Conservation (phyloP, 2,329 filamentous ascomycete genomes). For the Proliferodiscus dingleyae region DNA sequence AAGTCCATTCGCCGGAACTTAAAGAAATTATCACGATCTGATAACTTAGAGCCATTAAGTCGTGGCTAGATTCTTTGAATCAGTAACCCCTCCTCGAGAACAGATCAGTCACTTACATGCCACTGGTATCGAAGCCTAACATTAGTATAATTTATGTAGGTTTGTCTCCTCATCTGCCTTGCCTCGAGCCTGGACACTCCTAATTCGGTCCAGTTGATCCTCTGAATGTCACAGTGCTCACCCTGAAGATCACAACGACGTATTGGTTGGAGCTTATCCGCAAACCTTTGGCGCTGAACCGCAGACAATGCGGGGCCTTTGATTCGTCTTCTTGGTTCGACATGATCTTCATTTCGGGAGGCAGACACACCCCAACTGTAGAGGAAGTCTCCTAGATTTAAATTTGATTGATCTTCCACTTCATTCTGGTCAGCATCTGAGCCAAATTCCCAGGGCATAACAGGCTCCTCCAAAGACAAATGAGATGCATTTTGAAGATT, state of each 20-base stretch:
- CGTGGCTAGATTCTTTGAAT: slow-evolving; percentile 11
- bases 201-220: slow-evolving; percentile 52
- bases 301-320: slow-evolving; percentile 17
- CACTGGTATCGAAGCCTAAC: slow-evolving; percentile 41
- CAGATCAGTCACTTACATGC: slow-evolving; percentile 39
- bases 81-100: neutral
- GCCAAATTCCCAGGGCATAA: slow-evolving; percentile 11
- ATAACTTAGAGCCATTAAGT: slow-evolving; percentile 14
- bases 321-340: slow-evolving; percentile 8
- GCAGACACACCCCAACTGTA: slow-evolving; percentile 38
- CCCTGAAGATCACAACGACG: slow-evolving; percentile 47
- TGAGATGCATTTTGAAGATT: slow-evolving; percentile 3
- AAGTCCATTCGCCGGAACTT: slow-evolving; percentile 55
- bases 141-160: slow-evolving; percentile 57
- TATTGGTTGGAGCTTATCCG: slow-evolving; percentile 23
- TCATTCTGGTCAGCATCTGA: slow-evolving; percentile 27
- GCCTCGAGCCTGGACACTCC: slow-evolving; percentile 47
- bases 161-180: slow-evolving; percentile 41
- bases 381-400: slow-evolving; percentile 46
- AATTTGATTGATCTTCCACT: slow-evolving; percentile 40
- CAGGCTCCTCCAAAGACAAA: slow-evolving; percentile 7
- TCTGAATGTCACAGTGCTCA: slow-evolving; percentile 53
- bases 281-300: slow-evolving; percentile 16
- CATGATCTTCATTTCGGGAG: neutral
- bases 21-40: slow-evolving; percentile 42